These are phyloP conservation scores for Backusella sp. DNA, from an alignment of 192 early-diverging fungal genomes.

Conservation along the genomic window DNA sequence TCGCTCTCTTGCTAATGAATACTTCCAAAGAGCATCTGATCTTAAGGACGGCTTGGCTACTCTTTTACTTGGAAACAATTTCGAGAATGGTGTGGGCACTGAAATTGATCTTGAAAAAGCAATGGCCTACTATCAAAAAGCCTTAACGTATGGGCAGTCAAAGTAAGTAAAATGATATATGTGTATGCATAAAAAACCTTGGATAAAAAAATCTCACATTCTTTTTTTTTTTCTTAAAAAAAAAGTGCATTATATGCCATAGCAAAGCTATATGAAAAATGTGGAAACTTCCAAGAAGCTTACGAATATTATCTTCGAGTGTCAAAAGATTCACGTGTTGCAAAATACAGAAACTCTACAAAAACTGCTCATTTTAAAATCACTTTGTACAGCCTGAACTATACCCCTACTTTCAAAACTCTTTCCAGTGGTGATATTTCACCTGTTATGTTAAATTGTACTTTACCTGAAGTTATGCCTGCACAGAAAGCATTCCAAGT, in stretches of 20 bases:
- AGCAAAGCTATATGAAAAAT: conserved; percentile 32
- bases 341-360: conserved; percentile 8
- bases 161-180: conserved; percentile 13
- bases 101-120: conserved; percentile 32
- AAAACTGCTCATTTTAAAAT: conserved; percentile 31
- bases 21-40: conserved; percentile 37
- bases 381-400: conserved; percentile 26
- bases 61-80: conserved; percentile 34
- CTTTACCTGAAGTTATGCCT: background rate
- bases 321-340: conserved; percentile 12
- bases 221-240: background rate
- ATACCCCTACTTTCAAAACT: background rate
- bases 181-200: background rate
- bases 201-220: background rate
- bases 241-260: conserved; percentile 27
- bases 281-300: conserved; percentile 23
- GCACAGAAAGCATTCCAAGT: conserved; percentile 18
- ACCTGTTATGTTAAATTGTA: background rate
- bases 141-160: conserved; percentile 20
- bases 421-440: background rate
- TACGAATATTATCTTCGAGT: conserved; percentile 25
- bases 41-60: conserved; percentile 33
- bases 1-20: conserved; percentile 27
- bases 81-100: conserved; percentile 41
- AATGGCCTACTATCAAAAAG: conserved; percentile 28